These are phyloP conservation scores for Trichoderma parareesei DNA, from an alignment of 495 filamentous ascomycete species.

Conservation along the genomic window DNA sequence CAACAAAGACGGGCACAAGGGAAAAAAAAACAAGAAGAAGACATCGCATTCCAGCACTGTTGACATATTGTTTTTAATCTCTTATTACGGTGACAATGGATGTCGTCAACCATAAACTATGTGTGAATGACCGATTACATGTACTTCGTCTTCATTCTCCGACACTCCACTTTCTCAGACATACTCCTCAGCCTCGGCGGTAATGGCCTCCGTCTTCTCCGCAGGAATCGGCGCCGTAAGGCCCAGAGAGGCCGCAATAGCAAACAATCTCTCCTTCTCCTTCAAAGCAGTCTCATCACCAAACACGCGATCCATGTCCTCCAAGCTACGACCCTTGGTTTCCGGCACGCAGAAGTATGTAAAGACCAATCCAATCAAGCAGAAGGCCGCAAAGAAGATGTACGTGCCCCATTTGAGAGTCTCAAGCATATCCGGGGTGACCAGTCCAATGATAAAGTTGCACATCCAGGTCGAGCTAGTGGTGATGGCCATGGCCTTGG, in stretches of 20 bases:
- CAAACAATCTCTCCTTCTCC: constrained; percentile 17
- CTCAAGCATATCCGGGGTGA: constrained; percentile 52
- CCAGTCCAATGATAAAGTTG: constrained; percentile 52
- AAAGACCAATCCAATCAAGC: constrained; percentile 14
- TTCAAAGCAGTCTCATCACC: constrained; percentile 18
- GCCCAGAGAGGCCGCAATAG: constrained; percentile 18
- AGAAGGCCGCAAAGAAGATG: constrained; percentile 51
- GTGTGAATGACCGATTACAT: too few relatives aligned
- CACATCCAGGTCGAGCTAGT: constrained; percentile 37
- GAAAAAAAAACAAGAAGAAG: too few relatives aligned
- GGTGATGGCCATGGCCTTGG: constrained; percentile 49
- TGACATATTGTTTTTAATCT: too few relatives aligned
- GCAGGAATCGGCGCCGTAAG: constrained; percentile 21
- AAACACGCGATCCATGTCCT: constrained; percentile 27
- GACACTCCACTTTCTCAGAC: neutral
- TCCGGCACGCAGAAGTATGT: constrained; percentile 24
- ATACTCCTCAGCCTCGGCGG: constrained; percentile 1
- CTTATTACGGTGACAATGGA: too few relatives aligned
- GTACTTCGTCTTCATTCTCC: neutral
- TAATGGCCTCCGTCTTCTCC: constrained; percentile 21
- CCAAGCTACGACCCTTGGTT: constrained; percentile 23
- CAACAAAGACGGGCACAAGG: neutral
- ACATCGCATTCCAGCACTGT: too few relatives aligned
- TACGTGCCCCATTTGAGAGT: constrained; percentile 54
- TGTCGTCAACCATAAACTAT: too few relatives aligned